Percentiles rank a stretch among this genome's conserved stretches.
Conservation (phyloP, 2,329 filamentous ascomycete species). For the Colletotrichum horii region DNA sequence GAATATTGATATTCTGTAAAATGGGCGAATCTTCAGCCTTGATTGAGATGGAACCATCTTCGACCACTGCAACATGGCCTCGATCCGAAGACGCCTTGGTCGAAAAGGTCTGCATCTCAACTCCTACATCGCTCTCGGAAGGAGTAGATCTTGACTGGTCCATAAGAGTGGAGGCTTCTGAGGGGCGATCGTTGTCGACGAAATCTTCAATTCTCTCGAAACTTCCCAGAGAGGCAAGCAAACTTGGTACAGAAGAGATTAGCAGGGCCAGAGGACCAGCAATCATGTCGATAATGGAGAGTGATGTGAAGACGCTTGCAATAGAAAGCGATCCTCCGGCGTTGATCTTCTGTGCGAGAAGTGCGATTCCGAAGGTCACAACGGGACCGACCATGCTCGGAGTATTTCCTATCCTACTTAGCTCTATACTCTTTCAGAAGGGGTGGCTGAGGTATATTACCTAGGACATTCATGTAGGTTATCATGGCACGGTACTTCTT, state of each 20-base stretch:
- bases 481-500: conserved; percentile 23
- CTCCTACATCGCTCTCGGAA: background rate
- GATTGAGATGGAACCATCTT: background rate
- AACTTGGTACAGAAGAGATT: conserved; percentile 24
- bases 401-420: conserved; percentile 6
- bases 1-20: background rate
- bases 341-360: conserved; percentile 3
- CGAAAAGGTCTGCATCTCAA: background rate
- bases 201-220: conserved; percentile 28
- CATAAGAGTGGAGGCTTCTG: fast-evolving
- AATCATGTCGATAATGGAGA: conserved; percentile 28
- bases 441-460: background rate
- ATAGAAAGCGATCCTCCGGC: background rate
- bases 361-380: conserved; percentile 26
- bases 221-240: conserved; percentile 26
- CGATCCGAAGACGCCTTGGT: background rate
- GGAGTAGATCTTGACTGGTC: background rate
- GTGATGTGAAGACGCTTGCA: conserved; percentile 25
- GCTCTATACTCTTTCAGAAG: background rate
- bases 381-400: conserved; percentile 20
- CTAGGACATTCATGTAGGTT: conserved; percentile 11
- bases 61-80: background rate
- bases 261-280: conserved; percentile 24
- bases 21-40: background rate
- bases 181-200: background rate